Conservation (phyloP, 768 basidiomycete genomes). For the Suillus spraguei region DNA sequence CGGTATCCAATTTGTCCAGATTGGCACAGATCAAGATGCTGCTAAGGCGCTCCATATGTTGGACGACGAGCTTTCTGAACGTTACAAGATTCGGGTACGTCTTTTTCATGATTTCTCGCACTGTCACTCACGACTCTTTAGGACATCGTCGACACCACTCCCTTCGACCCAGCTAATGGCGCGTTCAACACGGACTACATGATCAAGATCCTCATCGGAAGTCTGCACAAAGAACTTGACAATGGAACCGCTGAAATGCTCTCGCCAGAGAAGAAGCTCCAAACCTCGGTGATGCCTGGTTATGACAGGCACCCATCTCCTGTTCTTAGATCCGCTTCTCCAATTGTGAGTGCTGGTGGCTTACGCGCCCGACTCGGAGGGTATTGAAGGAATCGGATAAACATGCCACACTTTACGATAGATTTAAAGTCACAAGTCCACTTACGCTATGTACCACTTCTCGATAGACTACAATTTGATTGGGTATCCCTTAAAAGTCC, state of each 20-base stretch:
- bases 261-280: conserved; percentile 11
- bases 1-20: conserved; percentile 50
- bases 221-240: conserved; percentile 24
- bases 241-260: conserved; percentile 15
- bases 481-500: background rate
- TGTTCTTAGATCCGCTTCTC: background rate
- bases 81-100: conserved; percentile 35
- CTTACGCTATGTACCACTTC: background rate
- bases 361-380: conserved; percentile 1
- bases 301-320: conserved; percentile 6
- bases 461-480: background rate
- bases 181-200: conserved; percentile 37
- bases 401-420: background rate
- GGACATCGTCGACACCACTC: conserved; percentile 52
- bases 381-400: background rate
- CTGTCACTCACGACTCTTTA: conserved; percentile 19
- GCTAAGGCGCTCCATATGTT: conserved; percentile 41
- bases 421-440: background rate
- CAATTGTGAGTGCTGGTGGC: background rate
- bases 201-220: conserved; percentile 36
- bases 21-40: conserved; percentile 41
- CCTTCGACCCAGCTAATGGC: conserved; percentile 35
- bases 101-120: background rate
- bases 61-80: conserved; percentile 38
- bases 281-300: background rate